Evolutionary conservation across 768 basidiomycete genomes (phyloP).

Genomic region (Psilocybe sp.): DNA sequence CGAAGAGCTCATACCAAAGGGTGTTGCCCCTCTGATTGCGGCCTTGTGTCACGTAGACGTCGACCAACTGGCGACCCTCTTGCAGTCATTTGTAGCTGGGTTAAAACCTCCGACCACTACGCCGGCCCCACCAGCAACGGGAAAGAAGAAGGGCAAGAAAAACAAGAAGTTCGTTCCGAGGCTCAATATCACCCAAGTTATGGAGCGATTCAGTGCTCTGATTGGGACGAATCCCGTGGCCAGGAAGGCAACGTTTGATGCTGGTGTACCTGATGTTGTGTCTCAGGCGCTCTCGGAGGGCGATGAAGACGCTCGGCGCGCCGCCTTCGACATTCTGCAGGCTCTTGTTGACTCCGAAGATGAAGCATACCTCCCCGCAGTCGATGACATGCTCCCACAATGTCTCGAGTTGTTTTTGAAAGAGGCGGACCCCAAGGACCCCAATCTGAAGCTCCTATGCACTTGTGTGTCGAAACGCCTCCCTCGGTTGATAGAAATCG

Average conservation of each 20-base stretch:
- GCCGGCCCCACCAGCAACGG: background rate
- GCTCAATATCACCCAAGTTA: slow-evolving; percentile 4
- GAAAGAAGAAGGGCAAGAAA: slow-evolving; percentile 13
- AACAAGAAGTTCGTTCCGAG: slow-evolving; percentile 15
- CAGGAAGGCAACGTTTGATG: slow-evolving; percentile 11
- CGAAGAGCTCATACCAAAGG: slow-evolving; percentile 3
- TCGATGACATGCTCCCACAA: slow-evolving; percentile 1
- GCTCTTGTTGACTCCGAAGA: background rate
- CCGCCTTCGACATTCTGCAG: slow-evolving; percentile 6
- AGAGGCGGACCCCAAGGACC: background rate
- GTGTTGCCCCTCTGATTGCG: slow-evolving; percentile 10
- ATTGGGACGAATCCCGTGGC: slow-evolving; percentile 7
- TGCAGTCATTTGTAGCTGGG: slow-evolving; percentile 8
- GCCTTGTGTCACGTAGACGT: slow-evolving; percentile 5
- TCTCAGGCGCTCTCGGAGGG: background rate
- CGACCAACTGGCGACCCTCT: slow-evolving; percentile 2
- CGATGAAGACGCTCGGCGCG: background rate
- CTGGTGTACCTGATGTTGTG: slow-evolving; percentile 7
- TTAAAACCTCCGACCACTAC: slow-evolving; percentile 2
- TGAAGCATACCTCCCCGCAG: background rate
- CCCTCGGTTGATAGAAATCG: background rate
- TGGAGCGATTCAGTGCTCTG: slow-evolving; percentile 8
- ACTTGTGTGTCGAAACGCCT: background rate
- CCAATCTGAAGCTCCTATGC: slow-evolving; percentile 3
- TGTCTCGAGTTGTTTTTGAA: background rate